phyloP scores from a whole-genome alignment of 2,329 filamentous ascomycete genomes.

The Aureobasidium melanogenum region DNA sequence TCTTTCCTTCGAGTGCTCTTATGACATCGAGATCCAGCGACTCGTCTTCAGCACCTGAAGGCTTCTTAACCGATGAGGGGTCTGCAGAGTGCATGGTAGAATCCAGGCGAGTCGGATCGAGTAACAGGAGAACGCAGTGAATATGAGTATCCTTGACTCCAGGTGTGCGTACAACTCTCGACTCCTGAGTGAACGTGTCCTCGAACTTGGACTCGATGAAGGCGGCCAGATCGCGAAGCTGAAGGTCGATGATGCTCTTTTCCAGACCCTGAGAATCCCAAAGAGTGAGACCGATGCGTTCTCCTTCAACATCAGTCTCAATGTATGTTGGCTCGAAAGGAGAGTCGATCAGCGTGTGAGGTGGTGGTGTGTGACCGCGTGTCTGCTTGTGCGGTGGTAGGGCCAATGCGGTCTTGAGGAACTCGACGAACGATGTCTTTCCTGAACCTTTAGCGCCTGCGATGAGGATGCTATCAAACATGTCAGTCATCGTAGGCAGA shows the following conservation, averaged over 20 bases:
- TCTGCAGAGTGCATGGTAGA: constrained; percentile 55
- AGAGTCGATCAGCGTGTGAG: constrained; percentile 23
- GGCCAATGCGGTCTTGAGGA: constrained; percentile 78
- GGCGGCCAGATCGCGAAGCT: constrained; percentile 79
- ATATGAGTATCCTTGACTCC: constrained; percentile 95
- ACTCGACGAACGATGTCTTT: constrained; percentile 95
- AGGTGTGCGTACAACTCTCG: constrained; percentile 90
- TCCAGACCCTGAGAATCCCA: constrained; percentile 97
- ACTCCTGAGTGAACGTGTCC: constrained; percentile 93
- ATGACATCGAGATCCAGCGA: constrained; percentile 86
- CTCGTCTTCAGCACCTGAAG: constrained; percentile 54
- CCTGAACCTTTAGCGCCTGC: constrained; percentile 80
- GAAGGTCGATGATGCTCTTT: constrained; percentile 89
- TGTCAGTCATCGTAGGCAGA: background rate
- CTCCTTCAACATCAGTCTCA: constrained; percentile 87
- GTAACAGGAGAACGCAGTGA: constrained; percentile 84
- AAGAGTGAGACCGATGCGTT: constrained; percentile 83
- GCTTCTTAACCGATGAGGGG: background rate
- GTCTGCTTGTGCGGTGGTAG: constrained; percentile 69
- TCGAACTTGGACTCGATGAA: constrained; percentile 98
- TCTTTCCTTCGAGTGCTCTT: constrained; percentile 81
- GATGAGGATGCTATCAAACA: constrained; percentile 63
- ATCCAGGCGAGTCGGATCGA: constrained; percentile 81
- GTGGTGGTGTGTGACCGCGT: constrained; percentile 12
- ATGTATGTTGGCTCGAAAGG: constrained; percentile 79